These are phyloP conservation scores for Gleditsia sinensis DNA, from an alignment of 306 rosid genomes.

Conservation along the genomic window DNA sequence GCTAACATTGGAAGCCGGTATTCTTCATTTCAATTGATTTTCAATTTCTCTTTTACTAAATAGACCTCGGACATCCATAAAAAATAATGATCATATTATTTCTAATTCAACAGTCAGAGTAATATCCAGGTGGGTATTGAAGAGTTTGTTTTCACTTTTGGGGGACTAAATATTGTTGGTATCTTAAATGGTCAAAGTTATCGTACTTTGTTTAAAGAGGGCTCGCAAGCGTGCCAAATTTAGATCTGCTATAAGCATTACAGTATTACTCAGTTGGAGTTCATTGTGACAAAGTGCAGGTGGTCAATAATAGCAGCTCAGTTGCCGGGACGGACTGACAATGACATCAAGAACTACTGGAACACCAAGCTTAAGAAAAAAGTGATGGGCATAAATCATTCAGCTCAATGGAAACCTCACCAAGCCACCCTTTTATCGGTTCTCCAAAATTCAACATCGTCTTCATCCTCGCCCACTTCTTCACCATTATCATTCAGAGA, in stretches of 20 bases:
- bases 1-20: constrained; percentile 96
- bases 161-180: background rate
- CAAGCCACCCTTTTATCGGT: constrained; percentile 37
- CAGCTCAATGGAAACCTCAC: constrained; percentile 42
- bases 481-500: constrained; percentile 43
- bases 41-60: background rate
- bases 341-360: constrained; percentile 94
- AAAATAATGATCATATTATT: background rate
- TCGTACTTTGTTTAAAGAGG: constrained; percentile 3
- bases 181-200: too few relatives aligned
- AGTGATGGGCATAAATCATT: constrained; percentile 42
- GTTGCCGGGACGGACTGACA: constrained; percentile 87
- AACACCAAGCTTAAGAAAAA: constrained; percentile 96
- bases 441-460: constrained; percentile 47
- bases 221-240: constrained; percentile 32
- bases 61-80: background rate
- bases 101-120: background rate
- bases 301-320: constrained; percentile 97
- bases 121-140: background rate
- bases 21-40: background rate
- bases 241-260: constrained; percentile 25
- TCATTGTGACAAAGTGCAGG: constrained; percentile 44
- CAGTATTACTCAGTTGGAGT: background rate
- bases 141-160: background rate
- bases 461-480: constrained; percentile 39